These are phyloP conservation scores for Monilinia laxa DNA, from an alignment of 2,329 filamentous ascomycete species.

Conservation along the genomic window DNA sequence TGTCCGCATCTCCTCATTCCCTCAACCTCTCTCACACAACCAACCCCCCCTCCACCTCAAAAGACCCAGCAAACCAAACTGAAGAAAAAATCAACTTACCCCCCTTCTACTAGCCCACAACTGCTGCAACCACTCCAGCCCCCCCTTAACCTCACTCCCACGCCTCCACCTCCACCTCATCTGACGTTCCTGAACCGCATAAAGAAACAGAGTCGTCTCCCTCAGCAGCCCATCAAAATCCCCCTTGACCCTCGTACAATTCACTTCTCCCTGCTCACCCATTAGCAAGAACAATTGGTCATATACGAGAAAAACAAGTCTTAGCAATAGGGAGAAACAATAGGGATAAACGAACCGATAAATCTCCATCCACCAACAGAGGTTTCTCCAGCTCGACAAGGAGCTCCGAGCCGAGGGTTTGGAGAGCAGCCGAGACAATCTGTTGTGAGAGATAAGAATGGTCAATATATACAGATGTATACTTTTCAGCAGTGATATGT, in stretches of 20 bases:
- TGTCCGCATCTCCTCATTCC: background rate
- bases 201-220: slow-evolving; percentile 36
- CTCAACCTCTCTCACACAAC: background rate
- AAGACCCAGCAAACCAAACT: background rate
- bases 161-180: slow-evolving; percentile 30
- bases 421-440: slow-evolving; percentile 32
- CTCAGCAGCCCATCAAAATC: slow-evolving; percentile 37
- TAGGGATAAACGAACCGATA: background rate
- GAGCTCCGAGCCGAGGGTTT: slow-evolving; percentile 31
- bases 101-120: slow-evolving; percentile 39
- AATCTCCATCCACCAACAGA: slow-evolving; percentile 9
- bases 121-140: slow-evolving; percentile 37
- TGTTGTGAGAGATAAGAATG: background rate
- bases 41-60: background rate
- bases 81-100: slow-evolving; percentile 31
- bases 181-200: slow-evolving; percentile 36
- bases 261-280: slow-evolving; percentile 8
- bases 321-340: background rate
- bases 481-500: slow-evolving; percentile 17
- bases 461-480: background rate
- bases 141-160: slow-evolving; percentile 32
- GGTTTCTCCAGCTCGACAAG: slow-evolving; percentile 35
- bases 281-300: background rate
- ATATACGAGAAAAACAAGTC: background rate
- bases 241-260: slow-evolving; percentile 25